Evolutionary conservation across 768 basidiomycete genomes (phyloP), one percentile per base, ranked within the genome.

Genomic region (Gloeophyllum trabeum): DNA sequence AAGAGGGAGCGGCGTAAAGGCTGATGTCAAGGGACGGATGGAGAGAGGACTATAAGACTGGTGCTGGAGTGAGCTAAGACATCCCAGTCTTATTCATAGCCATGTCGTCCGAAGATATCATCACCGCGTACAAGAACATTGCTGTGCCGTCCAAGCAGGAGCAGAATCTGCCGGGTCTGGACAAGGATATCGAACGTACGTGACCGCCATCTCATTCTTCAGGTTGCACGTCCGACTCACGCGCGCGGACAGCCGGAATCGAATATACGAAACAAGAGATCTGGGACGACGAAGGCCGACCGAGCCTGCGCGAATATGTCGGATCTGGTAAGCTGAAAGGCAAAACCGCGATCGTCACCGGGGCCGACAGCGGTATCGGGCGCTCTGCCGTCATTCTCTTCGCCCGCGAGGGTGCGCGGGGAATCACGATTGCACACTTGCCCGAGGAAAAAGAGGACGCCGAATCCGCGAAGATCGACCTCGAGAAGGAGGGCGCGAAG

Each of bases 361-460:
- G 51, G 10, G 51, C 50, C 12, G 63, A 69, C 46, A 68, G 48
- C 55, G 73, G 74, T 16, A 76, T 76, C 39, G 74, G 73, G n/a
- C 63, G 70, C 2, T 56, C 69, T 3, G 66, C 66, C 2, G 69
- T 73, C 3, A 64, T 70, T 35, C 59, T 70, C 48, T 76, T 72
- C 52, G 70, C 71, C 2, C 63, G 67, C 13, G 70, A 77, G 49
- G 75, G 73, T n/a, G 57, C 67, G 4, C 56, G 56, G 42, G 72
- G 70, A 38, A 65, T 76, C 43, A 71, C 73, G 4, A 65, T 73
- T 41, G 62, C 71, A 5, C 69, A 76, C 55, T 65, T 80, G 1
- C 67, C 72, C 1, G 61, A 73, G 46, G 80, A 80, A 53, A 61
- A 69, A 45, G 60, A 66, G 35, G 77, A 79, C 47, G 73, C 73